Conservation (phyloP, 345 rosid genomes). For the Moricandia moricandioides region DNA sequence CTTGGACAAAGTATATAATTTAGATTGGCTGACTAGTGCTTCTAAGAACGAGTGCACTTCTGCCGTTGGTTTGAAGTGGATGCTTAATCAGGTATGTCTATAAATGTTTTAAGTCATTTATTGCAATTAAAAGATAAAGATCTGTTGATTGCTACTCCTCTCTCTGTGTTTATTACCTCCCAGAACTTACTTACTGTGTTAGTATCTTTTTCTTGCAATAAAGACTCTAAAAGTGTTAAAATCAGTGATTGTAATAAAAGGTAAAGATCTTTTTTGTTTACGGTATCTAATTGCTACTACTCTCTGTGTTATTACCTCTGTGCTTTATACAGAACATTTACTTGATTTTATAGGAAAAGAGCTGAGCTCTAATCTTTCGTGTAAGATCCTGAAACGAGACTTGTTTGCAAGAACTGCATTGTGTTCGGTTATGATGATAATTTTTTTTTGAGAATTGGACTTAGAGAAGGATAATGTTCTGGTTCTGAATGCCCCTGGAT, state of each 20-base stretch:
- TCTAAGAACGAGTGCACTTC: conserved; percentile 95
- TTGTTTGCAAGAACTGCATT: not conserved
- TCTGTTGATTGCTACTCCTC: not conserved
- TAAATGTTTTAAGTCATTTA: not conserved
- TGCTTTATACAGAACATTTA: not conserved
- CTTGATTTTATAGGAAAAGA: not conserved
- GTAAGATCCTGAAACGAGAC: not conserved
- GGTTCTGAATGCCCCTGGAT: not conserved
- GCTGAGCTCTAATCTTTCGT: not conserved
- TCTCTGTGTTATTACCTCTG: not conserved
- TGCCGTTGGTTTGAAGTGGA: conserved; percentile 98
- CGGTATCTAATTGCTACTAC: not conserved
- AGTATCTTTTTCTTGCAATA: not conserved
- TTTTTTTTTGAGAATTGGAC: not conserved
- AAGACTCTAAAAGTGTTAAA: not conserved
- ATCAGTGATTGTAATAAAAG: not conserved
- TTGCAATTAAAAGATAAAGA: not conserved
- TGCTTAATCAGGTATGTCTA: conserved; percentile 87
- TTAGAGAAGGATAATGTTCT: not conserved
- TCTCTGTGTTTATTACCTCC: not conserved
- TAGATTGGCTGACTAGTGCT: conserved; percentile 95
- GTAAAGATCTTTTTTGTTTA: not conserved
- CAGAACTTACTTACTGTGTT: not conserved
- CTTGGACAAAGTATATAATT: conserved; percentile 72
- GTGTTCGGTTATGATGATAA: not conserved